These are phyloP conservation scores for Pseudevernia furfuracea DNA, from an alignment of 495 filamentous ascomycete species.

Conservation along the genomic window DNA sequence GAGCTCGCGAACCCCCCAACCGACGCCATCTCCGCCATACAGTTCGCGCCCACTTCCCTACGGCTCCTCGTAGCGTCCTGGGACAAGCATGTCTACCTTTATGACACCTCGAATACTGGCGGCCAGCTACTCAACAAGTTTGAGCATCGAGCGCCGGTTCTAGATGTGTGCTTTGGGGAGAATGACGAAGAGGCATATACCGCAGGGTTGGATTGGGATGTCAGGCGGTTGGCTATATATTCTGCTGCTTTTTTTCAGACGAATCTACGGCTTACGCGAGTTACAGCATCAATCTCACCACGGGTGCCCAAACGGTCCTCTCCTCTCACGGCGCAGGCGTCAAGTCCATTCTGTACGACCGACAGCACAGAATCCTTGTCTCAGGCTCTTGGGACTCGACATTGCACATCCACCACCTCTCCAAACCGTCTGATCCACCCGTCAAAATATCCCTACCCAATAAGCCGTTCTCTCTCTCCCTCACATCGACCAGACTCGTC, in stretches of 20 bases:
- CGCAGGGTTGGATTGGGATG: conserved; percentile 76
- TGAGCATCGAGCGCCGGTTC: conserved; percentile 75
- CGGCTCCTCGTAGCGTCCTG: conserved; percentile 85
- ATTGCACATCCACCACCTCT: conserved; percentile 69
- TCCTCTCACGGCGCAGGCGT: conserved; percentile 73
- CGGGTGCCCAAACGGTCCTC: conserved; percentile 62
- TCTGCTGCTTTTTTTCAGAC: background rate
- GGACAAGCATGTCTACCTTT: conserved; percentile 88
- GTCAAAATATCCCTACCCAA: conserved; percentile 61
- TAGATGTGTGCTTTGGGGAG: conserved; percentile 85
- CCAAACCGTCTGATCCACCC: conserved; percentile 37
- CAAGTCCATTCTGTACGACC: conserved; percentile 73
- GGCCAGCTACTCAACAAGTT: conserved; percentile 61
- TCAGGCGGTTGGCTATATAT: conserved; percentile 52
- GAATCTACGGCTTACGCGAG: conserved; percentile 2
- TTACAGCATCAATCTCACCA: conserved; percentile 61
- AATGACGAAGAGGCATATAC: conserved; percentile 71
- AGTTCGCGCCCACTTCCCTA: conserved; percentile 67
- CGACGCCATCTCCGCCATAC: conserved; percentile 80
- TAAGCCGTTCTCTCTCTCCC: conserved; percentile 81
- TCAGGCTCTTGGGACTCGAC: conserved; percentile 91
- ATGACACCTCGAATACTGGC: conserved; percentile 60
- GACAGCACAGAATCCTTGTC: conserved; percentile 67
- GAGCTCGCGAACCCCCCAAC: conserved; percentile 69
- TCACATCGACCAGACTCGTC: conserved; percentile 74